Base-by-base conservation (phyloP, 192 early-diverging fungal species). In the Spizellomyces sp. region DNA sequence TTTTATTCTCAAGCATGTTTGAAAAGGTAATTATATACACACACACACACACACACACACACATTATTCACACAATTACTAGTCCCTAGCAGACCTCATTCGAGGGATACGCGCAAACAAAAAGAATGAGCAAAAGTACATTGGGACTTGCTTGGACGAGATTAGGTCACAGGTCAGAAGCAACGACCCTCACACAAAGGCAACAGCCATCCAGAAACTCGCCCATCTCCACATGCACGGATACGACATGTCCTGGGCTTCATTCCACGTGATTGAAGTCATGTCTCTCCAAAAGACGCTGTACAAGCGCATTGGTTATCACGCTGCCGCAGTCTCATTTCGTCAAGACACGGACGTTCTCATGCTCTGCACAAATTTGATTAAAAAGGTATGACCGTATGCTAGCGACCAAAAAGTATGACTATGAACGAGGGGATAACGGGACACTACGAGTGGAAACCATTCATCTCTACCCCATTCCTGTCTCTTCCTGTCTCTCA, bases 231-330 rank as follows among this genome's bases (percentile, higher is more conserved):
- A 96, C 85, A 98, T 96, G 94, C 85, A 95, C 21, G 97, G 98
- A 8, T 99, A 96, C 77, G 94, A 96, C 77, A 95, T 96, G 92
- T 89, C 88, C 19, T 99, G 96, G 95, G 95, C 95, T 1, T 90
- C 90, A 4, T 99, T 99, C 75, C 93, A 97, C 79, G 89, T 98
- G 0, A 90, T 99, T 42, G 94, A 99, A 70, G 94, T 97, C 36
- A 98, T 99, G 96, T 93, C 94, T 5, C 92, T 93, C 4, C 82
- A 90, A 64, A 91, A 92, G 55, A 90, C 95, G 48, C 75, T 82
- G 15, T 87, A 95, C 77, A 99, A 99, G 76, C 84, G 93, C 27
- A 82, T 92, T 45, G 98, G 96, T 45, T 99, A 99, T 71, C 82
- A 94, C 65, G 96, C 95, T 0, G 98, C 96, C 8, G 82, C 91